Conservation (phyloP, 345 rosid genomes). For the Lumnitzera racemosa region DNA sequence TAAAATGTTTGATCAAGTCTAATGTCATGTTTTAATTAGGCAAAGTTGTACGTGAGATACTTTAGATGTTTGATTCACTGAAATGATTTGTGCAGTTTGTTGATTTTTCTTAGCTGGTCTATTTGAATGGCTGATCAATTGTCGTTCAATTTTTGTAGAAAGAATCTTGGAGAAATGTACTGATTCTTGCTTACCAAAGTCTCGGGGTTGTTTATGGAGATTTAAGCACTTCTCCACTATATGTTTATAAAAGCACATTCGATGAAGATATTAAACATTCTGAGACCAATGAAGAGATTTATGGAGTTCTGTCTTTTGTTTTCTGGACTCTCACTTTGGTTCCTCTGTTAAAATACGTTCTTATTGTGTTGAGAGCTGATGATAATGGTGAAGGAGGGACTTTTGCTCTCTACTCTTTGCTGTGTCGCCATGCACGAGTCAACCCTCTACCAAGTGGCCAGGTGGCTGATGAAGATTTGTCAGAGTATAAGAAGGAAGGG, state of each 20-base stretch:
- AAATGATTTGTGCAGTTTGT: neutral
- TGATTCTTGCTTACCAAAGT: constrained; percentile 40
- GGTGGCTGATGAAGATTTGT: constrained; percentile 57
- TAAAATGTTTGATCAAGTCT: no score
- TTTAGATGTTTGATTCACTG: no score
- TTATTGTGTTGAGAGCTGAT: constrained; percentile 67
- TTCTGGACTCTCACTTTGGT: constrained; percentile 76
- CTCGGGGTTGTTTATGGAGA: constrained; percentile 77
- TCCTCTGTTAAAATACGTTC: constrained; percentile 63
- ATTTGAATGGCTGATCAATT: no score
- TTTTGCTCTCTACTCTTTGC: constrained; percentile 66
- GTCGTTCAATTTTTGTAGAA: constrained; percentile 31
- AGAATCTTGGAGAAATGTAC: constrained; percentile 63
- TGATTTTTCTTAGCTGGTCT: constrained; percentile 3
- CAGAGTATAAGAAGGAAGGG: constrained; percentile 43
- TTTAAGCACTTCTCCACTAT: constrained; percentile 67
- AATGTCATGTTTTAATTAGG: no score
- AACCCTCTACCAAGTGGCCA: constrained; percentile 67
- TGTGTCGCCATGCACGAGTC: constrained; percentile 74
- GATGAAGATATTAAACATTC: constrained; percentile 66
- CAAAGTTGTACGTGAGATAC: no score
- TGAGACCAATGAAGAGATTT: constrained; percentile 70
- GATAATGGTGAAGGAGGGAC: constrained; percentile 88
- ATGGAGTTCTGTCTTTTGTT: constrained; percentile 62
- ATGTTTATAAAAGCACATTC: constrained; percentile 65